These are phyloP conservation scores for Helicostylum pulchrum DNA, from an alignment of 192 early-diverging fungal species.

Conservation along the genomic window DNA sequence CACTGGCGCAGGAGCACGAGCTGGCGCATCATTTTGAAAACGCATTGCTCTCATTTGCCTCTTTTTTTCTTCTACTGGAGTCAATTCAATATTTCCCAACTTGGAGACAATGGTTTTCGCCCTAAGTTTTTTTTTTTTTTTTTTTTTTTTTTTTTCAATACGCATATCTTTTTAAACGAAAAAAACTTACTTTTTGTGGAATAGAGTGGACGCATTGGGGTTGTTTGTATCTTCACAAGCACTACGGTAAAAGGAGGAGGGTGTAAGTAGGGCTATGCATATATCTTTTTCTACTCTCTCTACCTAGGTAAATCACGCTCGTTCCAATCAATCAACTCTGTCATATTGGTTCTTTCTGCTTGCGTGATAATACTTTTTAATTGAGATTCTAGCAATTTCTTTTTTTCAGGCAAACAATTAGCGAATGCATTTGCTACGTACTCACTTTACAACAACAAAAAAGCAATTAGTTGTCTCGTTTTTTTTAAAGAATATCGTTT, in stretches of 20 bases:
- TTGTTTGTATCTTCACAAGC: neutral
- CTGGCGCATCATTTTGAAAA: conserved; percentile 6
- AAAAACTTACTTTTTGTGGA: neutral
- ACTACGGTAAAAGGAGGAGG: neutral
- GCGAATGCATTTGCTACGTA: conserved; percentile 32
- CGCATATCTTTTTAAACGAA: neutral
- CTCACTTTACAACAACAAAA: conserved; percentile 8
- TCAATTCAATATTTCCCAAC: neutral
- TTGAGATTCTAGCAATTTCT: conserved; percentile 47
- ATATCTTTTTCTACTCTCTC: neutral
- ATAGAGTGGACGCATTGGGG: neutral
- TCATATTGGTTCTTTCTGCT: conserved; percentile 36
- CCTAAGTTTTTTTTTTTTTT: neutral
- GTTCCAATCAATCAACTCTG: conserved; percentile 66
- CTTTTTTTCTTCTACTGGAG: conserved; percentile 12
- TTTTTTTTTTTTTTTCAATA: neutral
- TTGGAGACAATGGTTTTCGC: neutral
- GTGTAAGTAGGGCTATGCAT: neutral
- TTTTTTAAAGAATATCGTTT: too few species aligned
- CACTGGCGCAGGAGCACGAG: neutral
- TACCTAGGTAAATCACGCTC: conserved; percentile 65
- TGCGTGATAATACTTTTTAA: conserved; percentile 54
- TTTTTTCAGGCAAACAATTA: conserved; percentile 28
- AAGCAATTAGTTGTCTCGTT: neutral
- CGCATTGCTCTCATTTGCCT: conserved; percentile 8